Percentiles rank a stretch among this genome's conserved stretches.
phyloP scores from a whole-genome alignment of 192 early-diverging fungal species.

The Dimargaris xerosporica region DNA sequence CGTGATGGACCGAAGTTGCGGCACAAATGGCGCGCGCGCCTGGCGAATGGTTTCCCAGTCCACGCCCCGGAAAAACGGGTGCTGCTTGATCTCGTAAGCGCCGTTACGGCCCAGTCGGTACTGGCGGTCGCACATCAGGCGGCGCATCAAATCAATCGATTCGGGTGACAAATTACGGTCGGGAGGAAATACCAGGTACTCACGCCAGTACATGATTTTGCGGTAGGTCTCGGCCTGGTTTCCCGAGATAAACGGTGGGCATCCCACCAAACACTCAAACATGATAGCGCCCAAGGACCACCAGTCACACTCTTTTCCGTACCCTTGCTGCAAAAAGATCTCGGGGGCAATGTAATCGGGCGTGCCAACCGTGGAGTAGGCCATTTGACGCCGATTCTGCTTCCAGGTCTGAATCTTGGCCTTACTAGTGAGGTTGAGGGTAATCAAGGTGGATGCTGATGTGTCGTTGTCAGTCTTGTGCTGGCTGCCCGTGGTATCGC shows the following conservation, averaged over 20 bases:
- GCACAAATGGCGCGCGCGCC: conserved; percentile 82
- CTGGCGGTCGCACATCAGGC: conserved; percentile 77
- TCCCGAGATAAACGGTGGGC: conserved; percentile 95
- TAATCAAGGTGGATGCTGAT: conserved; percentile 44
- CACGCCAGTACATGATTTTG: conserved; percentile 96
- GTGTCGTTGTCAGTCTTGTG: conserved; percentile 16
- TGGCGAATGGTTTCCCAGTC: conserved; percentile 78
- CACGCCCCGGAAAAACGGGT: conserved; percentile 90
- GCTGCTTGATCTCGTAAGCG: conserved; percentile 69
- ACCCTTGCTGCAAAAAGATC: conserved; percentile 86
- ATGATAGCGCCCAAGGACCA: conserved; percentile 99
- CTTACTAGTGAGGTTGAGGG: conserved; percentile 81
- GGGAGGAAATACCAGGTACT: conserved; percentile 80
- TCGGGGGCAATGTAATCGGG: conserved; percentile 98
- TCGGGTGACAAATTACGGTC: conserved; percentile 83
- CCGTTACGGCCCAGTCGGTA: conserved; percentile 75
- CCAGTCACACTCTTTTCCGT: conserved; percentile 97
- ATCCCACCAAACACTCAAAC: conserved; percentile 97
- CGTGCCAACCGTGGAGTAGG: conserved; percentile 96
- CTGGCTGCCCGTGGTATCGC: conserved; percentile 20
- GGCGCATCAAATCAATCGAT: conserved; percentile 80
- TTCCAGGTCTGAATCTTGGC: conserved; percentile 98
- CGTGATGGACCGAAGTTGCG: conserved; percentile 80
- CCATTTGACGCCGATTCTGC: conserved; percentile 84
- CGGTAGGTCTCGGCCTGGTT: conserved; percentile 91